These are phyloP conservation scores for Rhodotorula sp. DNA, from an alignment of 1,284 basidiomycete genomes.

Conservation along the genomic window DNA sequence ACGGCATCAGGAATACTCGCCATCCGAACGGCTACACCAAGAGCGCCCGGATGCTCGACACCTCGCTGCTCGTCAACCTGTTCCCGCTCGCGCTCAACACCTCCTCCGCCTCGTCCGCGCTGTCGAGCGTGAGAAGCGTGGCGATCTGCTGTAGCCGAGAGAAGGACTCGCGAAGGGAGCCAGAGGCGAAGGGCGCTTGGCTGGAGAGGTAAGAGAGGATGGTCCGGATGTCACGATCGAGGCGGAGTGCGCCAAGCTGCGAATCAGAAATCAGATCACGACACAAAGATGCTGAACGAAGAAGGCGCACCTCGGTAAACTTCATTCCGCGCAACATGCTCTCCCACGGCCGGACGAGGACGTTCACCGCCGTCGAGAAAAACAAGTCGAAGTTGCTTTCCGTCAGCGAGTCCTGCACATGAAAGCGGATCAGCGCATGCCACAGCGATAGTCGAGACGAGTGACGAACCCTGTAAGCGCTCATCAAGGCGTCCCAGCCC, in stretches of 20 bases:
- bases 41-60: constrained; percentile 33
- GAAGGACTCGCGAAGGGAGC: constrained; percentile 81
- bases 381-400: constrained; percentile 82
- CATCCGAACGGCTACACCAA: constrained; percentile 1
- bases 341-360: constrained; percentile 90
- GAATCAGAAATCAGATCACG: not conserved
- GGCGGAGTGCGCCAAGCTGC: constrained; percentile 92
- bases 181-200: constrained; percentile 75
- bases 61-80: constrained; percentile 35
- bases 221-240: constrained; percentile 87
- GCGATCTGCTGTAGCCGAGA: constrained; percentile 87
- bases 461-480: constrained; percentile 71
- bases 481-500: constrained; percentile 77
- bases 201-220: constrained; percentile 77
- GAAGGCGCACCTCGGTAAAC: constrained; percentile 72
- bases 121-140: constrained; percentile 83
- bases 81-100: constrained; percentile 35
- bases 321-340: constrained; percentile 74
- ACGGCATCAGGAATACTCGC: not conserved
- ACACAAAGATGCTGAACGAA: not conserved
- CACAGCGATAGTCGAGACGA: not conserved
- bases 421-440: not conserved
- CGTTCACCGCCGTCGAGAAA: constrained; percentile 79
- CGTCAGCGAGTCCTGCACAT: constrained; percentile 70
- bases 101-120: constrained; percentile 39